Evolutionary conservation across 495 filamentous ascomycete genomes (phyloP), one percentile per base, ranked within the genome.

Genomic region (Massariosphaeria phaeospora): DNA sequence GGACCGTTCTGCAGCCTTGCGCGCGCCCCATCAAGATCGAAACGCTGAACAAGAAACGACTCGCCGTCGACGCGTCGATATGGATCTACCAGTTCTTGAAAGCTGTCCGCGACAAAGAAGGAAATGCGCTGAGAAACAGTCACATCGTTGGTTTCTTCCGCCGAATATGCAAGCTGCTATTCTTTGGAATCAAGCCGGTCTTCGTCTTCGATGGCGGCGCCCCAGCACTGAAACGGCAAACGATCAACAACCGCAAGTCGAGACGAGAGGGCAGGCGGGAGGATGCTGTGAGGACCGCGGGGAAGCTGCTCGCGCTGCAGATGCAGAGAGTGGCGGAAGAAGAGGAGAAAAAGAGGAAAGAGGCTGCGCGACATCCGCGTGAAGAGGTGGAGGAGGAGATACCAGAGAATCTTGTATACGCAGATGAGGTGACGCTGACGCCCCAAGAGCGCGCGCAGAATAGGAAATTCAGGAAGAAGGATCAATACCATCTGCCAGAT

Each of bases 71-170:
- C 71, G 93, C 94, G 46, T 95, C 89, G 2, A 98, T 97, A 65
- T 98, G 93, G 93, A 96, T 98, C 53, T 98, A 98, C 73, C 93
- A 98, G 67, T 98, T 98, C 66, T 79, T 98, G 57, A 98, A 98
- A 73, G 93, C 93, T 15, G 94, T 98, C 1, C 89, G 93, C 62
- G 93, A 98, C 71, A 95, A 96, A 65, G 93, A 98, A 72, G 93
- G 93, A 33, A 95, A 98, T 65, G 94, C 93, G 1, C 79, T 98
- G 24, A 88, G 90, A 48, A 98, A 95, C 70, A 88, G 84, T 15
- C 93, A 98, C 61, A 77, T 98, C 52, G 88, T 98, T 41, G 93
- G 94, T 25, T 98, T 98, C 81, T 98, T 96, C 73, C 86, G 91
- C 29, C 82, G 93, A 30, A 96, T 98, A 61, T 96, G 91, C 77